A percentile compares a stretch with the other conserved stretches of the same genome.
Evolutionary conservation across 1,284 basidiomycete genomes (phyloP).

Genomic region (Ustilago sp.): DNA sequence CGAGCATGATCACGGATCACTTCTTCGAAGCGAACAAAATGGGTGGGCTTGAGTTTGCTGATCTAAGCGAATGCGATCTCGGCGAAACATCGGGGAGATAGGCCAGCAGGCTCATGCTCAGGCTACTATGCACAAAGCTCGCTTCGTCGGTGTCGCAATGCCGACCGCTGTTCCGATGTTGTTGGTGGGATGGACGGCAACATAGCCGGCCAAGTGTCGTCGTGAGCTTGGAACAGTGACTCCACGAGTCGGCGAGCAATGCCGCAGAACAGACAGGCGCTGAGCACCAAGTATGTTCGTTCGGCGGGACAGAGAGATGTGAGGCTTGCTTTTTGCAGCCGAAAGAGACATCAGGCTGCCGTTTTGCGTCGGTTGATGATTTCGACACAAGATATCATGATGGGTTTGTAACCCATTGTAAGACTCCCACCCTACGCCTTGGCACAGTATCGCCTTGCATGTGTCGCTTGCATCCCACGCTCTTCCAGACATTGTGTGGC

Average conservation of each 20-base stretch:
- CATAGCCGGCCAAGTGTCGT: neutral
- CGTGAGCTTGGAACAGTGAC: neutral
- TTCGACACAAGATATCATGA: too few relatives aligned
- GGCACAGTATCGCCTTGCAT: too few relatives aligned
- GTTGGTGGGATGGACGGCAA: neutral
- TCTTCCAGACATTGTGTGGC: neutral
- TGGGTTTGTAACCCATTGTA: too few relatives aligned
- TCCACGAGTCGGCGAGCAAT: neutral
- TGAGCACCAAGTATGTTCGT: neutral
- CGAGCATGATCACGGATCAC: neutral
- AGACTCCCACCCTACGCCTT: too few relatives aligned
- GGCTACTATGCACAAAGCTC: conserved; percentile 3
- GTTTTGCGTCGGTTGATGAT: too few relatives aligned
- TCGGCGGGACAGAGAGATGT: neutral
- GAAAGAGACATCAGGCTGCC: too few relatives aligned
- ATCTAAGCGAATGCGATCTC: conserved; percentile 11
- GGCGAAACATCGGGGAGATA: conserved; percentile 30
- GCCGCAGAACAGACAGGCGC: neutral
- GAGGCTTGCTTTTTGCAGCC: neutral
- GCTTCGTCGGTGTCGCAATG: neutral
- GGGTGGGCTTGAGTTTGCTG: neutral
- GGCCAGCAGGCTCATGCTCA: conserved; percentile 1
- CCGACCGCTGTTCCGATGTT: neutral
- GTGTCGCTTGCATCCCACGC: too few relatives aligned
- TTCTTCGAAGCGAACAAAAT: neutral